Base-by-base conservation (phyloP, 2,329 filamentous ascomycete genomes). In the Chalaropsis thielavioides region DNA sequence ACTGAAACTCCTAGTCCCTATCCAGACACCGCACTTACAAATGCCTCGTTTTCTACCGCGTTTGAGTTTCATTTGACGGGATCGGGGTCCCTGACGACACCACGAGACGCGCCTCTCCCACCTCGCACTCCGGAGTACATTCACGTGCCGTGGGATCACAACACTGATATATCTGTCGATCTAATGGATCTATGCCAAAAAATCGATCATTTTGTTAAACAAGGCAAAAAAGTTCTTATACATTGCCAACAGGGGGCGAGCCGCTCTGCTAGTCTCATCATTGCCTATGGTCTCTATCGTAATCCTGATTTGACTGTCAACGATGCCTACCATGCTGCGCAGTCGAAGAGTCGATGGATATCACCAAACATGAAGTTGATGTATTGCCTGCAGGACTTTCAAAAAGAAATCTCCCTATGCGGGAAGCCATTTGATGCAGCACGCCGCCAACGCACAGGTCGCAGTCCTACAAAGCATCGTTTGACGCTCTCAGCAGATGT, bases 291-390 rank as follows among this genome's bases (percentile, higher is more conserved):
- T 54, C 76, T 95, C 66, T 94, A 89, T 74, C 87, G 87, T 72
- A 88, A 90, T 67, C 88, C 89, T 1, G 81, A 84, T 5, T 76
- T 90, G 70, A 89, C 81, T 69, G 88, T 92, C 63, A 91, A 92
- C 71, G 88, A 92, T 72, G 88, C 89, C 1, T 94, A 94, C 72
- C 85, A 90, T 72, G 82, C 85, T 2, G 89, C 90, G 2, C 90
- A 95, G 75, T 81, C 83, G 64, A 88, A 88, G 75, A 94, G 89
- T 74, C 84, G 81, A 71, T 95, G 90, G 89, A 92, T 95, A 70
- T 91, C 89, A 66, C 89, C 89, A 0, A 95, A 95, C 74, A 95
- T 95, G 90, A 89, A 89, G 69, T 79, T 95, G 69, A 91, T 95
- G 80, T 94, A 94, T 79, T 91, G 90, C 69, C 77, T 95, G 60